These are phyloP conservation scores for Akanthomyces uredinophilus DNA, from an alignment of 2,329 filamentous ascomycete genomes.

Conservation along the genomic window DNA sequence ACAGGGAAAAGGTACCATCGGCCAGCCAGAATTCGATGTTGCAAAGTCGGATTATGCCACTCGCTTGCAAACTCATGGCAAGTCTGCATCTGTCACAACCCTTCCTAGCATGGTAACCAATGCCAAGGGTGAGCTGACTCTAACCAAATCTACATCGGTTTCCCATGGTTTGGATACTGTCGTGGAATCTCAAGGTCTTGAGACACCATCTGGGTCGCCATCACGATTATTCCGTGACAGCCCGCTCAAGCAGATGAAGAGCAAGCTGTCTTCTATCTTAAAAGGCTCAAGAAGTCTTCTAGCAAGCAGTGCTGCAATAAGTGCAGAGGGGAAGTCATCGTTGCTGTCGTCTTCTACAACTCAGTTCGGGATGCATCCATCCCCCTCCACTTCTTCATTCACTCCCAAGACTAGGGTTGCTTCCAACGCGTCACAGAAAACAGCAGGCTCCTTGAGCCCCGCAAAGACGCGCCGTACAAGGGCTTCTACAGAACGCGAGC, in stretches of 20 bases:
- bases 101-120: constrained; percentile 30
- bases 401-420: constrained; percentile 23
- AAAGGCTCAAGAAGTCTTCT: constrained; percentile 83
- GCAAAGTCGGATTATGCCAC: background rate
- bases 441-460: constrained; percentile 33
- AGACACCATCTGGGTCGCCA: constrained; percentile 53
- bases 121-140: constrained; percentile 23
- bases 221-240: constrained; percentile 60
- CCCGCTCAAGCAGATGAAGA: constrained; percentile 86
- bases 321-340: constrained; percentile 56
- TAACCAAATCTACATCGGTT: constrained; percentile 58
- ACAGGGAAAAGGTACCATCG: constrained; percentile 42
- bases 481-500: constrained; percentile 56
- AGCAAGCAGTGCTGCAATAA: constrained; percentile 65
- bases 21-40: constrained; percentile 34
- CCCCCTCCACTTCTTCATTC: constrained; percentile 46
- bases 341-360: constrained; percentile 50
- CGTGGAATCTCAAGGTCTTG: constrained; percentile 33
- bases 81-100: constrained; percentile 59
- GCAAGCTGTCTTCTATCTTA: constrained; percentile 84
- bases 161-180: constrained; percentile 47
- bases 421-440: constrained; percentile 17
- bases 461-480: constrained; percentile 46
- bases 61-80: constrained; percentile 38
- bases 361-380: constrained; percentile 39